Percentiles rank a stretch among this genome's conserved stretches.
These are phyloP conservation scores for Solidago caesia DNA, from an alignment of 129 eudicot species.

Conservation along the genomic window DNA sequence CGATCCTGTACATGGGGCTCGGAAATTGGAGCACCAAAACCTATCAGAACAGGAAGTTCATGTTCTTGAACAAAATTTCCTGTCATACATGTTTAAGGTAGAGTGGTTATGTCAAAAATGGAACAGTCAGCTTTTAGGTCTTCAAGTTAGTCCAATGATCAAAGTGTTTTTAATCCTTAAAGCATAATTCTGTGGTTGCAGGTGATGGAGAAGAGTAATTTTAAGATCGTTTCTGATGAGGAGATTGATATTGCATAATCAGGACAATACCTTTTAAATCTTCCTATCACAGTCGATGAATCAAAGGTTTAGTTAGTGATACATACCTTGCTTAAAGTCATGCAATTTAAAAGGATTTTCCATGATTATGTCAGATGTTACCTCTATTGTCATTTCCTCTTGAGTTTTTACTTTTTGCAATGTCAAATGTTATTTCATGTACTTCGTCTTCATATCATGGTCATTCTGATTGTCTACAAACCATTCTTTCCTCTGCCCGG, in stretches of 20 bases:
- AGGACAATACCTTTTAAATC: constrained; percentile 91
- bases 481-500: too few relatives aligned
- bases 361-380: constrained; percentile 10
- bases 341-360: background rate
- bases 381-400: background rate
- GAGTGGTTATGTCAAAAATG: background rate
- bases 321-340: too few relatives aligned
- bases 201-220: constrained; percentile 96
- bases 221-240: constrained; percentile 74
- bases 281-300: constrained; percentile 91
- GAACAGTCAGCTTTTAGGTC: background rate
- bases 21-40: constrained; percentile 82
- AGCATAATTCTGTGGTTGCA: constrained; percentile 23
- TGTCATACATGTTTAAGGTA: constrained; percentile 77
- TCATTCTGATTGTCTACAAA: too few relatives aligned
- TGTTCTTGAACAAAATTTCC: constrained; percentile 86
- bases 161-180: background rate
- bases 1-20: constrained; percentile 86
- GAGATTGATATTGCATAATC: constrained; percentile 87
- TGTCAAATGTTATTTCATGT: too few relatives aligned
- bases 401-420: background rate
- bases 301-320: constrained; percentile 56
- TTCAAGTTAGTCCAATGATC: background rate
- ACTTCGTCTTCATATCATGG: too few relatives aligned
- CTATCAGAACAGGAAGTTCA: constrained; percentile 72